Base-by-base conservation (phyloP, 306 rosid species). In the Prunus salicina region DNA sequence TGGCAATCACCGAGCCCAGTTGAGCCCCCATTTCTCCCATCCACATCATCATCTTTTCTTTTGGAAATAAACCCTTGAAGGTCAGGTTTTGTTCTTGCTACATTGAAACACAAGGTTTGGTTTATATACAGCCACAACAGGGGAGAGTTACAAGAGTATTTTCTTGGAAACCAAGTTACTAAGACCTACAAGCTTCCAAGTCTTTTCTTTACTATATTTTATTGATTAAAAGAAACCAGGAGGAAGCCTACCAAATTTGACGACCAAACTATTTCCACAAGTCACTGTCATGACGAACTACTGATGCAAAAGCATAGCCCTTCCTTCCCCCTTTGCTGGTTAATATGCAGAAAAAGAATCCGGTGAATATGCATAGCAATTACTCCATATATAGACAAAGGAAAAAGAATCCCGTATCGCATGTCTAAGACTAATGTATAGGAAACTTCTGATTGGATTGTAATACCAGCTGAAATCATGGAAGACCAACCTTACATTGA, bases 1-100 rank as follows among this genome's bases (percentile, higher is more conserved):
- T 74, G 6, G 91, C 91, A 53, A 85, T 69, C 14, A 79, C 0
- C 3, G 91, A 81, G 41, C 91, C 88, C 22, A 73, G 15, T 30
- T 75, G 81, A 24, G 84, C 14, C 91, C 85, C 85, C 64, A 56
- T 80, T 58, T 61, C 71, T 50, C 57, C 73, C 73, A 71, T 75
- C 34, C 1, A 49, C 73, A 45, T 49, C 52, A 19, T 52, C 18
- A 13, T 65, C 43, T 28, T 10, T 13, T 12, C 10, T 52, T 25
- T 64, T 12, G 24, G 25, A 20, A 32, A 30, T 4, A 2, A 46
- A 62, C 28, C 16, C 16, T 58, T 58, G 2, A 62, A 0, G 25
- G 20, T 32, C 34, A 30, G 2, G 19, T 64, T 64, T 64, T 18
- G 38, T 64, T 64, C 28, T 27, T 64, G 0, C 22, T 62, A 22